Evolutionary conservation across 805 yeast species (phyloP).

Genomic region (Teunomyces cretensis): DNA sequence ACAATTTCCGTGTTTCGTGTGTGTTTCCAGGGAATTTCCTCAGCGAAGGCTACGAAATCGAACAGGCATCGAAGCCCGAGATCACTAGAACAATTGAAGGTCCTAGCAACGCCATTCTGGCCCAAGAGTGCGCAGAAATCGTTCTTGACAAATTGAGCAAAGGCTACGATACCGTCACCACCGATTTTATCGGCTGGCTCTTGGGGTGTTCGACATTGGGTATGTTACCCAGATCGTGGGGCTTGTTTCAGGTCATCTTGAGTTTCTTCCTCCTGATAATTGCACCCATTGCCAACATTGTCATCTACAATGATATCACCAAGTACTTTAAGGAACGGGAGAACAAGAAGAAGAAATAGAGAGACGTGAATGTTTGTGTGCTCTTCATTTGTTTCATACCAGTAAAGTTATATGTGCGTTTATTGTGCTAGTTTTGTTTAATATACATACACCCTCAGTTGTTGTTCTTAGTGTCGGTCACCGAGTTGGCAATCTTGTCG

Average conservation of each 20-base stretch:
- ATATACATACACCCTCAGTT: background rate
- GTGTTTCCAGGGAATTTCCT: slow-evolving; percentile 87
- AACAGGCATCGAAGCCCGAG: slow-evolving; percentile 79
- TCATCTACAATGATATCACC: slow-evolving; percentile 52
- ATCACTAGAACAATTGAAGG: slow-evolving; percentile 87
- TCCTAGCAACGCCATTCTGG: slow-evolving; percentile 66
- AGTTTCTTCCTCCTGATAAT: slow-evolving; percentile 35
- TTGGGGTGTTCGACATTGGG: slow-evolving; percentile 69
- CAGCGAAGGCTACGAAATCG: slow-evolving; percentile 83
- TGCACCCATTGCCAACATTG: slow-evolving; percentile 56
- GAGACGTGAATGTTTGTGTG: too few species aligned
- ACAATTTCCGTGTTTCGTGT: slow-evolving; percentile 66
- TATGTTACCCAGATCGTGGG: slow-evolving; percentile 61
- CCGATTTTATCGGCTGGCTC: slow-evolving; percentile 86
- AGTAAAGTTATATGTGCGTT: too few species aligned
- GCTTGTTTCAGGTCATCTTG: slow-evolving; percentile 44
- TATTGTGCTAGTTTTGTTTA: background rate
- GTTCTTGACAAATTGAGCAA: slow-evolving; percentile 54
- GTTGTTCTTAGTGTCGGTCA: slow-evolving; percentile 5
- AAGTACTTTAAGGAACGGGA: slow-evolving; percentile 40
- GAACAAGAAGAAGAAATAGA: slow-evolving; percentile 5
- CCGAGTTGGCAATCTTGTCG: slow-evolving; percentile 20
- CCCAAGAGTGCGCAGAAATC: slow-evolving; percentile 62
- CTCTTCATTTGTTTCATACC: too few species aligned
- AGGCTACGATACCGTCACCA: slow-evolving; percentile 74